Percentiles rank a stretch among this genome's conserved stretches.
phyloP scores from a whole-genome alignment of 2,329 filamentous ascomycete genomes.

The Colletotrichum endophyticum region DNA sequence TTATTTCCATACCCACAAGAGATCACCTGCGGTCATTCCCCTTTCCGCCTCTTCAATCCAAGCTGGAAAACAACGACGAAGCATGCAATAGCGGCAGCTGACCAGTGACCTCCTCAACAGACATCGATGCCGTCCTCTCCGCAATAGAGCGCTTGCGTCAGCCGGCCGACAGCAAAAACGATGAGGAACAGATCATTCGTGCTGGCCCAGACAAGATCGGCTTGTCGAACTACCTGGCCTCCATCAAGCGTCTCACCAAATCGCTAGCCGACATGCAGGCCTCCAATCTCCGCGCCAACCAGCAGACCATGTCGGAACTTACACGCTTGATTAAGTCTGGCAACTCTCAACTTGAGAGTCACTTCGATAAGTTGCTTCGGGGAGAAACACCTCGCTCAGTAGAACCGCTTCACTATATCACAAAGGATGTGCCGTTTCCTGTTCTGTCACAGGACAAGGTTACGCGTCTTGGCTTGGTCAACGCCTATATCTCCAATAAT shows the following conservation, averaged over 20 bases:
- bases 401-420: conserved; percentile 91
- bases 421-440: conserved; percentile 87
- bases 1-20: neutral
- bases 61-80: neutral
- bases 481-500: conserved; percentile 73
- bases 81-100: conserved; percentile 17
- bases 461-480: conserved; percentile 79
- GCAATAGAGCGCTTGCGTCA: conserved; percentile 89
- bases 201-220: conserved; percentile 85
- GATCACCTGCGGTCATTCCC: neutral
- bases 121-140: conserved; percentile 84
- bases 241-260: conserved; percentile 86
- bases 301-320: conserved; percentile 84
- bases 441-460: conserved; percentile 77
- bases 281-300: conserved; percentile 91
- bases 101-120: conserved; percentile 41
- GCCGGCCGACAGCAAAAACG: conserved; percentile 89
- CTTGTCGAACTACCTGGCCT: conserved; percentile 83
- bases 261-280: conserved; percentile 84
- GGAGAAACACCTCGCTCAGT: conserved; percentile 79
- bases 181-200: conserved; percentile 90
- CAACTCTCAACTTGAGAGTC: conserved; percentile 80
- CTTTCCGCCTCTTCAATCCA: neutral
- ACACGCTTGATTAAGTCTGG: conserved; percentile 78
- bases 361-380: conserved; percentile 79